phyloP scores from a whole-genome alignment of 352 stramenopile species.

The Phytophthora pluvialis region DNA sequence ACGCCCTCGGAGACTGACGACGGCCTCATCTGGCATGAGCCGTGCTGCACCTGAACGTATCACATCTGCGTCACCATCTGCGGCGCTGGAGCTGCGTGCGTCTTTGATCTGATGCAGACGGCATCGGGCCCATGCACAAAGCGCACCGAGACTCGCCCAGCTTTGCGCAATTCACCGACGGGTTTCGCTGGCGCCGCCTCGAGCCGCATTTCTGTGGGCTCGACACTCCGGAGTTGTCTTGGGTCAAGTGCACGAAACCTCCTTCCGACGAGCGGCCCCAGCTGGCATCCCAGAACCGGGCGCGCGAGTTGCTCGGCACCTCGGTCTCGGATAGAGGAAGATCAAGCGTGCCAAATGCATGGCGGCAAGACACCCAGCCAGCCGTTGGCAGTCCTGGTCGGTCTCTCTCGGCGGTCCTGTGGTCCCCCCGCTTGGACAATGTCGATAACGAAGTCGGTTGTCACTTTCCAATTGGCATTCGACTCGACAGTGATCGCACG shows the following conservation, averaged over 20 bases:
- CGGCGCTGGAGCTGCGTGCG: constrained; percentile 4
- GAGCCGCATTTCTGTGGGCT: constrained; percentile 15
- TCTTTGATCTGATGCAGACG: constrained; percentile 11
- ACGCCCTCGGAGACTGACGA: constrained; percentile 9
- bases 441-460: not conserved
- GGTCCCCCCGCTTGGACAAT: not conserved
- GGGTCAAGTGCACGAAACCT: constrained; percentile 13
- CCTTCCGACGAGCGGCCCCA: constrained; percentile 6
- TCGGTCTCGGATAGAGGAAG: constrained; percentile 28
- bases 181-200: constrained; percentile 15
- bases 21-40: constrained; percentile 12
- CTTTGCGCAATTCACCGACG: not conserved
- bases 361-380: constrained; percentile 16
- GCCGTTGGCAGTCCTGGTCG: constrained; percentile 5
- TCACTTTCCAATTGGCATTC: constrained; percentile 24
- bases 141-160: constrained; percentile 8
- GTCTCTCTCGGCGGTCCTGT: not conserved
- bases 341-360: constrained; percentile 24
- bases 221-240: constrained; percentile 4
- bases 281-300: constrained; percentile 32
- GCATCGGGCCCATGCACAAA: constrained; percentile 6
- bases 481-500: constrained; percentile 6
- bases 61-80: constrained; percentile 23
- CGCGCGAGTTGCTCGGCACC: constrained; percentile 30
- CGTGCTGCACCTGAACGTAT: not conserved